Evolutionary conservation across 805 yeast species (phyloP).

Genomic region (Pichia manshurica): DNA sequence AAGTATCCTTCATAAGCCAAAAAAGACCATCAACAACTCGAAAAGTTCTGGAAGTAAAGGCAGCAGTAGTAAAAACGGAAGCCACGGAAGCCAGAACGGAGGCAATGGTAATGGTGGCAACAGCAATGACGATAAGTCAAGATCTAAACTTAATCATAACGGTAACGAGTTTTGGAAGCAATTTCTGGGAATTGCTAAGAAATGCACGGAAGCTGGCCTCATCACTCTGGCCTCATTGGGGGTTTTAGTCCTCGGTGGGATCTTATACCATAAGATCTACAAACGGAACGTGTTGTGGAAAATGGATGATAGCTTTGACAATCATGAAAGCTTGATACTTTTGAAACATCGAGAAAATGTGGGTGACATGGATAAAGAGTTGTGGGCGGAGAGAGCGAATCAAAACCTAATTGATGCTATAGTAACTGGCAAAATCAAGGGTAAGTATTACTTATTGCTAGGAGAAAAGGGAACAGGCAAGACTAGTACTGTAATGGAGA

Average conservation of each 20-base stretch:
- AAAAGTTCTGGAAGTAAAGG: constrained; percentile 1
- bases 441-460: constrained; percentile 64
- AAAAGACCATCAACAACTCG: not conserved
- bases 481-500: constrained; percentile 66
- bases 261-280: constrained; percentile 62
- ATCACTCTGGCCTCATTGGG: constrained; percentile 65
- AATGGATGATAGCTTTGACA: constrained; percentile 60
- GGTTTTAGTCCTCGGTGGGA: constrained; percentile 66
- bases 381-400: constrained; percentile 70
- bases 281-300: constrained; percentile 53
- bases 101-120: not conserved
- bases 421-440: constrained; percentile 54
- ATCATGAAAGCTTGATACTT: constrained; percentile 54
- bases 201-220: constrained; percentile 61
- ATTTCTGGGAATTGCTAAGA: constrained; percentile 25
- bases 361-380: constrained; percentile 31
- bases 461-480: constrained; percentile 90
- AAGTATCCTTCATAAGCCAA: not conserved
- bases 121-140: not conserved
- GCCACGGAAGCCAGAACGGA: not conserved
- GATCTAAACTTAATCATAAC: constrained; percentile 14
- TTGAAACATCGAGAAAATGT: constrained; percentile 51
- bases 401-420: constrained; percentile 61
- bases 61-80: not conserved
- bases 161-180: constrained; percentile 14